Evolutionary conservation across 2,329 filamentous ascomycete genomes (phyloP), one percentile per base, ranked within the genome.

Genomic region (Tothia fuscella): DNA sequence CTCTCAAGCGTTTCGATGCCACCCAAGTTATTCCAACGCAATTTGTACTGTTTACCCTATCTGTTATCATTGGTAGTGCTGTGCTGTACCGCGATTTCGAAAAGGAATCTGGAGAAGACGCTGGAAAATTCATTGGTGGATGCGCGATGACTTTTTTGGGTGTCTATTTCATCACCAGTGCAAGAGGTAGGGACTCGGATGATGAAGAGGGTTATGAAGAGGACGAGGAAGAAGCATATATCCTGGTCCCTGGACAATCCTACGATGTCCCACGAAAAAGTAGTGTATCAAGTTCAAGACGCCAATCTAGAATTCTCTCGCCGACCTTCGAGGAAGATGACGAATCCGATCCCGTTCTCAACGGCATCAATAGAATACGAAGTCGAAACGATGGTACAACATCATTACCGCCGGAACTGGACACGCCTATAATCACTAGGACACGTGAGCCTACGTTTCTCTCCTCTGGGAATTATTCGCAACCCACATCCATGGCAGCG

Each of bases 21-120:
- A 98, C 91, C 0, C 87, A 95, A 58, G 91, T 98, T 51, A 98
- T 98, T 48, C 91, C 91, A 0, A 91, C 91, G 12, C 91, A 98
- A 55, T 98, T 98, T 53, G 91, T 98, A 38, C 75, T 93, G 48
- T 98, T 98, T 59, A 98, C 91, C 0, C 70, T 98, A 6, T 93
- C 84, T 5, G 91, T 96, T 48, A 96, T 98, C 51, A 71, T 94
- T 39, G 91, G 91, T 43, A 95, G 88, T 53, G 89, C 89, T 1
- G 72, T 98, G 6, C 65, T 98, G 5, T 98, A 96, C 57, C 80
- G 89, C 38, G 91, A 98, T 59, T 98, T 98, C 54, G 84, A 96
- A 59, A 79, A 82, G 31, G 83, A 85, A 6, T 82, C 78, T 0
- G 63, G 71, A 22, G 71, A 78, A 36, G 82, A 85, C 53, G 83